Percentiles rank a stretch among this genome's conserved stretches.
These are phyloP conservation scores for Abeoforma whisleri DNA, from an alignment of 78 protist species.

Conservation along the genomic window DNA sequence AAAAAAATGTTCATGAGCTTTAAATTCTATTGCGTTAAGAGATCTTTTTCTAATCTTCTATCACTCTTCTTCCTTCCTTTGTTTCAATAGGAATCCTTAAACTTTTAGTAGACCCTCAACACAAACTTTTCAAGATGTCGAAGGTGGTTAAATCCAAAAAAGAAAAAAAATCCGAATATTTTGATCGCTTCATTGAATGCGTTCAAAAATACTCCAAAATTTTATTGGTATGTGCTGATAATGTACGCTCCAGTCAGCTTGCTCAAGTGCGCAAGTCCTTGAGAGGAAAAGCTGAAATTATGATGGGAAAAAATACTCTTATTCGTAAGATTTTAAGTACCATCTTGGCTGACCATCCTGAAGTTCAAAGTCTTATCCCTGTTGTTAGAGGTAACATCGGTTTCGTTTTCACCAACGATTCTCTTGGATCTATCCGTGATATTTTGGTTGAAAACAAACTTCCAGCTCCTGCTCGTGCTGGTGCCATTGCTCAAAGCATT, in stretches of 20 bases:
- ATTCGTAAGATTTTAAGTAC: slow-evolving; percentile 71
- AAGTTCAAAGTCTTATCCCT: slow-evolving; percentile 57
- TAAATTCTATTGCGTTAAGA: no score
- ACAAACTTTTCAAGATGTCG: slow-evolving; percentile 5
- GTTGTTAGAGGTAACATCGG: slow-evolving; percentile 80
- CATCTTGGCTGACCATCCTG: slow-evolving; percentile 51
- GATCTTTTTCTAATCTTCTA: no score
- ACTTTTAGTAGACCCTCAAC: background rate
- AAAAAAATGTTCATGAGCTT: no score
- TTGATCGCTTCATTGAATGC: slow-evolving; percentile 47
- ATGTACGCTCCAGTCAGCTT: slow-evolving; percentile 92
- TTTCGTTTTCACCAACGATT: slow-evolving; percentile 87
- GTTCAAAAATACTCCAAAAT: slow-evolving; percentile 46
- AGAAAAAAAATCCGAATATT: slow-evolving; percentile 52
- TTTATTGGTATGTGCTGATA: slow-evolving; percentile 82
- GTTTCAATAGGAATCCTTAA: no score
- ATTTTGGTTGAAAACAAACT: slow-evolving; percentile 14
- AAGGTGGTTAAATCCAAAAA: slow-evolving; percentile 4
- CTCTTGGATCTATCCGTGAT: slow-evolving; percentile 57
- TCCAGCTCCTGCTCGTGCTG: slow-evolving; percentile 92
- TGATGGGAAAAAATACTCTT: slow-evolving; percentile 97
- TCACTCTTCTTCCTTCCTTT: no score
- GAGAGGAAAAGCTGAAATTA: slow-evolving; percentile 84
- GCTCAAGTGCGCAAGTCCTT: slow-evolving; percentile 79
- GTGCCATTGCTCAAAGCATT: slow-evolving; percentile 84